Evolutionary conservation across 768 basidiomycete species (phyloP).

Genomic region (Tylopilus plumbeoviolaceoides): DNA sequence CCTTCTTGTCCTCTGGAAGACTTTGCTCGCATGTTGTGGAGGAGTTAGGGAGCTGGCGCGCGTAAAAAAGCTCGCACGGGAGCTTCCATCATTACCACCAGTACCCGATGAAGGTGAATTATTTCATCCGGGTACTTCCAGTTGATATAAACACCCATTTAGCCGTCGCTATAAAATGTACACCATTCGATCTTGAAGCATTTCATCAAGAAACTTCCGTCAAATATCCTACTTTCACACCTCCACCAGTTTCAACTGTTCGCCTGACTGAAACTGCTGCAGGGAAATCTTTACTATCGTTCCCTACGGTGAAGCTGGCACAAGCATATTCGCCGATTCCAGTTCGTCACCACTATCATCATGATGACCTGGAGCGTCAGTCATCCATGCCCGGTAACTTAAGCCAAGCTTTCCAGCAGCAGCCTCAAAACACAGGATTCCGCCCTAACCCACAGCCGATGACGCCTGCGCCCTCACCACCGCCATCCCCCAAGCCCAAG

Average conservation of each 20-base stretch:
- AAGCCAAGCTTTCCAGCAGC: constrained; percentile 35
- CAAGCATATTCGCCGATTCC: constrained; percentile 93
- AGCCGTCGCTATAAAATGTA: constrained; percentile 78
- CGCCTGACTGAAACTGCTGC: constrained; percentile 23
- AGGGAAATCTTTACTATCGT: constrained; percentile 29
- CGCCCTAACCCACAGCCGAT: constrained; percentile 59
- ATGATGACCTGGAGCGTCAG: constrained; percentile 64
- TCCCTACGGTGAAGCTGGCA: constrained; percentile 64
- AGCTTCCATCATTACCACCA: constrained; percentile 71
- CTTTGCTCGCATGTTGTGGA: constrained; percentile 86
- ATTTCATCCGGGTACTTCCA: not conserved
- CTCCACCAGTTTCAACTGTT: constrained; percentile 45
- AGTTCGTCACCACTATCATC: constrained; percentile 90
- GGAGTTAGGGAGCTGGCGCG: constrained; percentile 83
- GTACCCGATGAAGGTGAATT: constrained; percentile 45
- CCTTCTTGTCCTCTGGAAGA: constrained; percentile 92
- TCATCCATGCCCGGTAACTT: constrained; percentile 36
- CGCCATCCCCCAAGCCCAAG: constrained; percentile 84
- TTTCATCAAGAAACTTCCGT: constrained; percentile 89
- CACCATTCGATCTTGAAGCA: constrained; percentile 83
- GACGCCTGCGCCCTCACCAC: constrained; percentile 90
- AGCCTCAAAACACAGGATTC: constrained; percentile 24
- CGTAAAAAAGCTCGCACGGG: constrained; percentile 81
- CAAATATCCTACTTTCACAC: constrained; percentile 93
- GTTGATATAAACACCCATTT: constrained; percentile 10